These are phyloP conservation scores for Talaromyces wortmannii DNA, from an alignment of 495 filamentous ascomycete genomes.

Conservation along the genomic window DNA sequence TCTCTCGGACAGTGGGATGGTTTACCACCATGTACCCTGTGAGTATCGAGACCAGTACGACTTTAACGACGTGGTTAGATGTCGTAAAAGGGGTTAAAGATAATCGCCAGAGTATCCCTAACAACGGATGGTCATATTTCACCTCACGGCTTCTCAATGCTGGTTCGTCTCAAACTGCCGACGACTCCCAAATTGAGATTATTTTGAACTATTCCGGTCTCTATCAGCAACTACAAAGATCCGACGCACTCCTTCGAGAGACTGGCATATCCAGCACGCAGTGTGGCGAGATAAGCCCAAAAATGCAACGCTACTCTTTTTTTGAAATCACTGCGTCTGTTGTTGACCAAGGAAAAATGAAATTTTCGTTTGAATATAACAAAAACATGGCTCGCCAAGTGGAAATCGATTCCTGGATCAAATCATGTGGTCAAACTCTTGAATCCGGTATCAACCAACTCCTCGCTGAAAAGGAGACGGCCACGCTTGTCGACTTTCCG, in stretches of 20 bases:
- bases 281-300: slow-evolving; percentile 27
- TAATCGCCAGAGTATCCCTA: slow-evolving; percentile 10
- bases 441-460: slow-evolving; percentile 34
- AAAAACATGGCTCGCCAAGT: slow-evolving; percentile 38
- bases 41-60: not conserved
- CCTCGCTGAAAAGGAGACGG: slow-evolving; percentile 28
- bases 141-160: slow-evolving; percentile 10
- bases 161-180: slow-evolving; percentile 3
- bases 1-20: slow-evolving; percentile 36
- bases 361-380: slow-evolving; percentile 45
- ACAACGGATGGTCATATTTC: slow-evolving; percentile 28
- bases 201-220: slow-evolving; percentile 50
- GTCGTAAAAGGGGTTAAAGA: slow-evolving; percentile 14
- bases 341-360: slow-evolving; percentile 41
- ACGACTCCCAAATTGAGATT: slow-evolving; percentile 36
- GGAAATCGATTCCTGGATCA: slow-evolving; percentile 42
- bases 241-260: slow-evolving; percentile 30
- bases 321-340: slow-evolving; percentile 42
- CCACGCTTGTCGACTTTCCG: slow-evolving; percentile 46
- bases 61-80: not conserved
- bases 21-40: slow-evolving; percentile 39
- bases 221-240: slow-evolving; percentile 34
- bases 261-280: slow-evolving; percentile 10
- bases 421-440: slow-evolving; percentile 41
- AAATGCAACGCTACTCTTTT: slow-evolving; percentile 37